phyloP scores from a whole-genome alignment of 2,329 filamentous ascomycete species.

The Xylaria multiplex region DNA sequence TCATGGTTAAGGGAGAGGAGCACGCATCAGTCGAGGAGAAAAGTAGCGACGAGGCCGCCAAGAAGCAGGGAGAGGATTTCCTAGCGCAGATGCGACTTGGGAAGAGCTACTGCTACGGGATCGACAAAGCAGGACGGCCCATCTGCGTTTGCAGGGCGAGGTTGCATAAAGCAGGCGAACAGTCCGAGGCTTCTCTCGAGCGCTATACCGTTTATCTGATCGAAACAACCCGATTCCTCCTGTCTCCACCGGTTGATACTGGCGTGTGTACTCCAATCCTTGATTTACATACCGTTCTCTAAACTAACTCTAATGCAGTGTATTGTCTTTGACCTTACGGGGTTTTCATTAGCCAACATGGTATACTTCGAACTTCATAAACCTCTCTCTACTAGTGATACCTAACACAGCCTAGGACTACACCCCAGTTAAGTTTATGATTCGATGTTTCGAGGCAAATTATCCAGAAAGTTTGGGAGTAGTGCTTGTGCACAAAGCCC shows the following conservation, averaged over 20 bases:
- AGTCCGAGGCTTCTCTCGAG: conserved; percentile 83
- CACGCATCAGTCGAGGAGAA: conserved; percentile 71
- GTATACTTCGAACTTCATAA: conserved; percentile 53
- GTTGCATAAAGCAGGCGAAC: conserved; percentile 83
- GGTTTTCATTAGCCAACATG: conserved; percentile 96
- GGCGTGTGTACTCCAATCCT: conserved; percentile 71
- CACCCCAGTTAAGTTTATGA: conserved; percentile 97
- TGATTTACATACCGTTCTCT: not conserved
- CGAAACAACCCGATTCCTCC: conserved; percentile 87
- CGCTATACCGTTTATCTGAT: conserved; percentile 93
- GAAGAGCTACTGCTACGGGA: conserved; percentile 91
- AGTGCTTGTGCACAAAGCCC: conserved; percentile 93
- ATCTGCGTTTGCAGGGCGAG: conserved; percentile 87
- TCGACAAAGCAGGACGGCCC: conserved; percentile 84
- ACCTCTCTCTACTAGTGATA: not conserved
- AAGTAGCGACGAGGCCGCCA: conserved; percentile 64
- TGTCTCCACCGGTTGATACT: conserved; percentile 85
- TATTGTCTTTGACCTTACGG: conserved; percentile 94
- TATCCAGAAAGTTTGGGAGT: conserved; percentile 93
- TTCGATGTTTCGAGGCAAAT: conserved; percentile 98
- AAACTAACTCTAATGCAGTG: conserved; percentile 64
- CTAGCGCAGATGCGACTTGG: conserved; percentile 85
- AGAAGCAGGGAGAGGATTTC: conserved; percentile 80
- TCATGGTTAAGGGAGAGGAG: conserved; percentile 81
- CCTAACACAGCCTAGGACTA: conserved; percentile 73